A percentile compares a stretch with the other conserved stretches of the same genome.
phyloP scores from a whole-genome alignment of 208 protist genomes.

The Vickermania ingenoplastis region DNA sequence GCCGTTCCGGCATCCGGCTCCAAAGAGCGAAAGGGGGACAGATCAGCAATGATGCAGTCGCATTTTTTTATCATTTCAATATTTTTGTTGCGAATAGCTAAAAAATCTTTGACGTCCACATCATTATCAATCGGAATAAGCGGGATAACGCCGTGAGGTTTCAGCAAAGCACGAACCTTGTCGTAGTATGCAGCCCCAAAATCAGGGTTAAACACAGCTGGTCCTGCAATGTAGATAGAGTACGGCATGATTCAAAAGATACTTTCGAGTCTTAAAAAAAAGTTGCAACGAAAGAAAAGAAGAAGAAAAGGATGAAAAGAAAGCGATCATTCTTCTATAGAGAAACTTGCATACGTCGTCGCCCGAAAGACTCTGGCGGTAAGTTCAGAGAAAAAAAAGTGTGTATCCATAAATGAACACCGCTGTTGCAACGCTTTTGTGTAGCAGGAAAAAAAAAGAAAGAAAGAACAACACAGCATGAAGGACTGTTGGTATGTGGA shows the following conservation, averaged over 20 bases:
- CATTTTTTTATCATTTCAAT: conserved; percentile 63
- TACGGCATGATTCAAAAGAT: conserved; percentile 11
- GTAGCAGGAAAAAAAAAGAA: no score
- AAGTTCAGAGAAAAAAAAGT: no score
- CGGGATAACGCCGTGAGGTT: conserved; percentile 22
- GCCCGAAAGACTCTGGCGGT: no score
- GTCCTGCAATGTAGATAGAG: conserved; percentile 75
- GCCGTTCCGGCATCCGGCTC: conserved; percentile 73
- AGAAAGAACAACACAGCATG: no score
- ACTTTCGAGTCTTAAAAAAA: not conserved
- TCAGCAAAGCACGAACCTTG: conserved; percentile 30
- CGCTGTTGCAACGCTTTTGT: no score
- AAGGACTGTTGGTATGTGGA: no score
- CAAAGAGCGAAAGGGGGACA: conserved; percentile 69
- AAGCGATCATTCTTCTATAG: not conserved
- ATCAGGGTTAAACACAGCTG: conserved; percentile 62
- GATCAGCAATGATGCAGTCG: conserved; percentile 73
- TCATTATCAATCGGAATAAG: conserved; percentile 57
- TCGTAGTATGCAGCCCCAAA: conserved; percentile 46
- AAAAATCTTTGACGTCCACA: conserved; percentile 12
- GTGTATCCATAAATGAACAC: no score
- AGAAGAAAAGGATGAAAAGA: conserved; percentile 7
- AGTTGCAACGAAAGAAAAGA: conserved; percentile 3
- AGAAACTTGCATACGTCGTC: not conserved
- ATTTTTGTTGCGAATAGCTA: conserved; percentile 63